These are phyloP conservation scores for Triticum urartu DNA, from an alignment of 176 grass and related monocot genomes.

Conservation along the genomic window DNA sequence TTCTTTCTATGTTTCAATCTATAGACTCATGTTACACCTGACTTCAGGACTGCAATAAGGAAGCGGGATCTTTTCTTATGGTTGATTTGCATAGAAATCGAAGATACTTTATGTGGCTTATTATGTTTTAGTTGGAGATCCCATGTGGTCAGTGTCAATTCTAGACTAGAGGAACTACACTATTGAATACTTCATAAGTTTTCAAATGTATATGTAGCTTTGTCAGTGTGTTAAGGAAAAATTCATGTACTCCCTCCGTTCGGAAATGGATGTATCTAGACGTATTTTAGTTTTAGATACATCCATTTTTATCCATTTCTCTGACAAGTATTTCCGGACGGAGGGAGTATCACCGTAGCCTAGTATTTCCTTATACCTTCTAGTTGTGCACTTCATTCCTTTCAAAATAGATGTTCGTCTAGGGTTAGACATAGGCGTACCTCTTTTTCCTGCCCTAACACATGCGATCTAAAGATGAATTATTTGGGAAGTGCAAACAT, in stretches of 20 bases:
- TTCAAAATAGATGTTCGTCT: neutral
- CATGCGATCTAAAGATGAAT: neutral
- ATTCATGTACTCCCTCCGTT: neutral
- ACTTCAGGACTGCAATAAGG: neutral
- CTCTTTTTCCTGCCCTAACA: neutral
- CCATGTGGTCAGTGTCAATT: neutral
- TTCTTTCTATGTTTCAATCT: neutral
- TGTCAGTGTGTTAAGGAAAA: neutral
- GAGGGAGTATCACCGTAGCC: neutral
- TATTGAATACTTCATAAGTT: neutral
- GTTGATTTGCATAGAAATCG: neutral
- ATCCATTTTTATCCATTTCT: too few species aligned
- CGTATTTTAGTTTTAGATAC: too few species aligned
- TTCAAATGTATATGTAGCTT: neutral
- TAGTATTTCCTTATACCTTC: neutral
- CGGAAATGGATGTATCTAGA: too few species aligned
- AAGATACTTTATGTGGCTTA: neutral
- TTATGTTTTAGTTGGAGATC: neutral
- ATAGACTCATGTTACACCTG: neutral
- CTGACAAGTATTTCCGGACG: too few species aligned
- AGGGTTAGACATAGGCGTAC: neutral
- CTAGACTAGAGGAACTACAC: neutral
- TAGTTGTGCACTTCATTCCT: neutral
- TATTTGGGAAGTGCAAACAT: too few species aligned
- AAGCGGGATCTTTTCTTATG: neutral